Evolutionary conservation across 2,329 filamentous ascomycete species (phyloP).

Genomic region (Scedosporium minutisporum): DNA sequence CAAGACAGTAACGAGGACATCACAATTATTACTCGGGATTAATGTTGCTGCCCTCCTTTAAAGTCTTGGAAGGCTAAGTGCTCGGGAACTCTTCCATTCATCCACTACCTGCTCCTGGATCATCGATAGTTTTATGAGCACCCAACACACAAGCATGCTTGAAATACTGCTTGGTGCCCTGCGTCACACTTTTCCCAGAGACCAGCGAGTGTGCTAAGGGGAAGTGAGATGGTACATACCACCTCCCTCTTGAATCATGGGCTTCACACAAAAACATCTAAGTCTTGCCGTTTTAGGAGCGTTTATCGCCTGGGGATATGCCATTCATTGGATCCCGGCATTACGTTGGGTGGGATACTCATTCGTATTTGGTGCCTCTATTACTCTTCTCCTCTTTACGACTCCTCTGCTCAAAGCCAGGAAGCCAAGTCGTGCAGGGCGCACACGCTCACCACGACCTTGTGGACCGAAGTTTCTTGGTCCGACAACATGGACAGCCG

Average conservation of each 20-base stretch:
- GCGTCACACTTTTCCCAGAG: too few relatives aligned
- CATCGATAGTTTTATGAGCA: too few relatives aligned
- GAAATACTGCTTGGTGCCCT: too few relatives aligned
- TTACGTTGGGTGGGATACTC: conserved; percentile 81
- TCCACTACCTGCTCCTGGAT: too few relatives aligned
- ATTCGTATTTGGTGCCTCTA: conserved; percentile 59
- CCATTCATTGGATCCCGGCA: conserved; percentile 71
- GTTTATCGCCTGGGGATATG: conserved; percentile 82
- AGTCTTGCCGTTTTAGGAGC: conserved; percentile 56
- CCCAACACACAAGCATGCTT: too few relatives aligned
- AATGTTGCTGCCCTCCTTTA: too few relatives aligned
- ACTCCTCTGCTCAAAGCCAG: conserved; percentile 55
- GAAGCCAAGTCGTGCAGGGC: conserved; percentile 30
- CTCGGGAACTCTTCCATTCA: too few relatives aligned
- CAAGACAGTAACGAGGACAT: too few relatives aligned
- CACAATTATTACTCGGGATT: too few relatives aligned
- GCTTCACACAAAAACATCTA: conserved; percentile 19
- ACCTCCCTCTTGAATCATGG: not conserved
- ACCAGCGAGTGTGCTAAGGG: too few relatives aligned
- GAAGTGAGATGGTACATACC: too few relatives aligned
- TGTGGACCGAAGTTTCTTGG: conserved; percentile 50
- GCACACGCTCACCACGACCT: conserved; percentile 29
- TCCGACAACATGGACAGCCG: conserved; percentile 56
- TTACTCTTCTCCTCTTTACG: conserved; percentile 44
- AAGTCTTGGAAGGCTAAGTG: too few relatives aligned